Percentiles rank a stretch among this genome's conserved stretches.
Conservation (phyloP, 2,329 filamentous ascomycete species). For the Arthrobotrys musiformis region DNA sequence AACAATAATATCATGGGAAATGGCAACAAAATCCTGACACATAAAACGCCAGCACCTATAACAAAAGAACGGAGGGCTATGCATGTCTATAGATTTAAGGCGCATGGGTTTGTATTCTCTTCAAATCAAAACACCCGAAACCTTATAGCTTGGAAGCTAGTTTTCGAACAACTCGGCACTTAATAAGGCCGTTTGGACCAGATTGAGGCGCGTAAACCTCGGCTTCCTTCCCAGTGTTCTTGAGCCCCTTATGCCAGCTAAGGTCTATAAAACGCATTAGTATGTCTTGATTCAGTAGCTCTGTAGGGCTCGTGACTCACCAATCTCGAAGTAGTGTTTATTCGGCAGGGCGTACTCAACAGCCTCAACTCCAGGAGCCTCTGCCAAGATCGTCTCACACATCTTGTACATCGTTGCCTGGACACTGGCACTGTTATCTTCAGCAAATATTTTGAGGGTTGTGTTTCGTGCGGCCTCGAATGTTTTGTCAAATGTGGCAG, state of each 20-base stretch:
- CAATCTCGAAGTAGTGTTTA: conserved; percentile 98
- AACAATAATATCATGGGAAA: background rate
- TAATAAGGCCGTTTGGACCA: conserved; percentile 92
- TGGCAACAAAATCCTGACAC: background rate
- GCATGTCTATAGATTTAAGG: background rate
- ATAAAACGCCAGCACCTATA: conserved; percentile 3
- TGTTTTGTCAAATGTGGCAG: conserved; percentile 76
- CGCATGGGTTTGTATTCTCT: background rate
- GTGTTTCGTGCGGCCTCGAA: conserved; percentile 82
- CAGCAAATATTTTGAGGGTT: conserved; percentile 90
- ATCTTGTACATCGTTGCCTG: conserved; percentile 99
- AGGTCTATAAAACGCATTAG: conserved; percentile 71
- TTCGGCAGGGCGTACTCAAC: conserved; percentile 91
- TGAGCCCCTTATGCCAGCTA: conserved; percentile 93
- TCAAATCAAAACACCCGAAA: background rate
- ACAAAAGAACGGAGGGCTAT: background rate
- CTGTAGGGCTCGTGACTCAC: conserved; percentile 66
- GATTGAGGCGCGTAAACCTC: conserved; percentile 95
- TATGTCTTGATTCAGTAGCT: background rate
- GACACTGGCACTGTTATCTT: conserved; percentile 89
- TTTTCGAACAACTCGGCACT: conserved; percentile 82
- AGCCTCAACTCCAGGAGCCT: conserved; percentile 75
- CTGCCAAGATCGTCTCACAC: conserved; percentile 83
- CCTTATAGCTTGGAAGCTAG: conserved; percentile 64
- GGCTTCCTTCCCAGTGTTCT: conserved; percentile 95